Conservation (phyloP, 164 flowering plant genomes). For the Platanus orientalis region DNA sequence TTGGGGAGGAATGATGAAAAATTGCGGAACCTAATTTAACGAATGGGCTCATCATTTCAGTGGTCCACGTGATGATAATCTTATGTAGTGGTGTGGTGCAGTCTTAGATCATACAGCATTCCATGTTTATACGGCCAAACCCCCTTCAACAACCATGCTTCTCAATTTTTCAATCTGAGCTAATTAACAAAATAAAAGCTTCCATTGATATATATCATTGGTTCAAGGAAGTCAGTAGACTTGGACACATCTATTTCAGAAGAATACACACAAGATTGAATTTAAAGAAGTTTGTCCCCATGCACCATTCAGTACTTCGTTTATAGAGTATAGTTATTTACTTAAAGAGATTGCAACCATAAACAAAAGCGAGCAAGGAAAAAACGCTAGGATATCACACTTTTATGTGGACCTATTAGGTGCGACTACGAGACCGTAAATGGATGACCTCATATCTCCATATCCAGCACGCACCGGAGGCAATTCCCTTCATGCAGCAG, state of each 20-base stretch:
- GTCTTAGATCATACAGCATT: too few species aligned
- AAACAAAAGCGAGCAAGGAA: background rate
- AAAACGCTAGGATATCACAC: background rate
- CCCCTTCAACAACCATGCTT: too few species aligned
- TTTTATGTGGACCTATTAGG: background rate
- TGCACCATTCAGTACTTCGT: background rate
- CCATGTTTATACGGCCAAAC: too few species aligned
- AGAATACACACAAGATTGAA: background rate
- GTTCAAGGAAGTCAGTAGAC: background rate
- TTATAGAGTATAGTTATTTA: too few species aligned
- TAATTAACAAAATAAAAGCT: background rate
- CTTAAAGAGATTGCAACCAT: background rate
- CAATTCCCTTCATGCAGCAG: constrained; percentile 87
- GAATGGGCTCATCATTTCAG: too few species aligned
- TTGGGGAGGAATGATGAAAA: too few species aligned
- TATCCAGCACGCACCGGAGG: constrained; percentile 81
- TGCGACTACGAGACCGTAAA: background rate
- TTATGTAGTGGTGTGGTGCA: too few species aligned
- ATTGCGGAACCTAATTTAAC: too few species aligned
- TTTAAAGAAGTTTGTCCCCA: background rate
- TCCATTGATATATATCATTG: too few species aligned
- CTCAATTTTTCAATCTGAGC: background rate
- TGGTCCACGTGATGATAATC: too few species aligned
- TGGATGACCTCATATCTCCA: constrained; percentile 24
- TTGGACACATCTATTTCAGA: background rate